Percentiles rank a stretch among this genome's conserved stretches.
These are phyloP conservation scores for Trichophyton verrucosum DNA, from an alignment of 2,329 filamentous ascomycete genomes.

Conservation along the genomic window DNA sequence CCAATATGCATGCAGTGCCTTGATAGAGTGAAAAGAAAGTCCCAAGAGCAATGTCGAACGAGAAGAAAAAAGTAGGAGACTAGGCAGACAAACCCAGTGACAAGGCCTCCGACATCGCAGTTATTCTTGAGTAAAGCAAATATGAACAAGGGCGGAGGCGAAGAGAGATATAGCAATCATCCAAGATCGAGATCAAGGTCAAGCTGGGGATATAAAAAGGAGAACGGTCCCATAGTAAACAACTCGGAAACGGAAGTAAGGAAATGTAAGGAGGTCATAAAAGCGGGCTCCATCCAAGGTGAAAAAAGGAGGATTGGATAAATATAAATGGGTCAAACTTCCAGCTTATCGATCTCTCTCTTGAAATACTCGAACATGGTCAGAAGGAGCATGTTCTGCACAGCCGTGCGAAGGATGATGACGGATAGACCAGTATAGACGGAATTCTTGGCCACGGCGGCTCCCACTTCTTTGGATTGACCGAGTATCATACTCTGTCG, in stretches of 20 bases:
- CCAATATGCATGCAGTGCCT: background rate
- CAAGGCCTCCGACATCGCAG: background rate
- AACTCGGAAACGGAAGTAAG: background rate
- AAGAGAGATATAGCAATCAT: background rate
- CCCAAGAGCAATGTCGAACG: background rate
- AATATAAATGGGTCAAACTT: constrained; percentile 6
- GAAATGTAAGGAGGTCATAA: background rate
- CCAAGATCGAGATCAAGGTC: constrained; percentile 1
- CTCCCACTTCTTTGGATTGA: constrained; percentile 30
- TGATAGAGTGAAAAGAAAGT: background rate
- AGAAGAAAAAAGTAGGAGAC: background rate
- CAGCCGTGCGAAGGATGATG: constrained; percentile 33
- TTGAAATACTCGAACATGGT: constrained; percentile 37
- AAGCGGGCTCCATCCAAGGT: background rate
- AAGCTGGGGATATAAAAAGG: background rate
- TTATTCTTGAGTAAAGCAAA: background rate
- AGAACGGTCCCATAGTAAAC: background rate
- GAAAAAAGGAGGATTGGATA: background rate
- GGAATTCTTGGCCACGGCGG: constrained; percentile 32
- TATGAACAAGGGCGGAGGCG: constrained; percentile 6
- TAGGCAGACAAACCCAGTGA: background rate
- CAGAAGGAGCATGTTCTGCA: constrained; percentile 40
- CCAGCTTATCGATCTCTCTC: constrained; percentile 31
- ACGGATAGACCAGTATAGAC: constrained; percentile 40
- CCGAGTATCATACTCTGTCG: constrained; percentile 36